phyloP scores from a whole-genome alignment of 495 filamentous ascomycete species.

The Penicillium salamii region DNA sequence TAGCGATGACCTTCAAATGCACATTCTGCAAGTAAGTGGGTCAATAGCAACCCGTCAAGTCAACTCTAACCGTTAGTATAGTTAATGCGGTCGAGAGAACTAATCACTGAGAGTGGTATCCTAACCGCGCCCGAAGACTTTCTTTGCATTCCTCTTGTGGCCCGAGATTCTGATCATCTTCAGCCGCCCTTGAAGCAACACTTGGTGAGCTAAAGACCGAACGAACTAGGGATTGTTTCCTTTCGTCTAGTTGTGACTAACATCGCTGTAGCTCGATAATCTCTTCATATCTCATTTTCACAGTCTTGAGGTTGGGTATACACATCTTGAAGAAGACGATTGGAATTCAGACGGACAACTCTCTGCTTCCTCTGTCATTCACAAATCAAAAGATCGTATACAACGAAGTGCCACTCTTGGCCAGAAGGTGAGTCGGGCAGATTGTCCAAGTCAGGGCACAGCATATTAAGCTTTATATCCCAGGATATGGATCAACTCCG shows the following conservation, averaged over 20 bases:
- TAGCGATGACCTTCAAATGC: slow-evolving; percentile 72
- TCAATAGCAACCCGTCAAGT: too few species aligned
- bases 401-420: slow-evolving; percentile 19
- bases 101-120: slow-evolving; percentile 68
- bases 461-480: not conserved
- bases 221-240: too few species aligned
- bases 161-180: slow-evolving; percentile 27
- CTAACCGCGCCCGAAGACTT: slow-evolving; percentile 76
- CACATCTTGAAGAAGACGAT: slow-evolving; percentile 62
- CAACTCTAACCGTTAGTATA: slow-evolving; percentile 32
- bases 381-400: slow-evolving; percentile 20
- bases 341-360: slow-evolving; percentile 43
- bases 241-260: slow-evolving; percentile 7
- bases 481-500: slow-evolving; percentile 46
- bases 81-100: slow-evolving; percentile 75
- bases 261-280: slow-evolving; percentile 62
- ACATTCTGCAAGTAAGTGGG: slow-evolving; percentile 67
- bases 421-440: slow-evolving; percentile 15
- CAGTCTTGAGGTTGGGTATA: slow-evolving; percentile 65
- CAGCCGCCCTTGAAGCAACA: slow-evolving; percentile 41
- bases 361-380: slow-evolving; percentile 47
- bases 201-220: slow-evolving; percentile 33
- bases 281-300: slow-evolving; percentile 90
- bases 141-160: slow-evolving; percentile 72
- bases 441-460: not conserved